Evolutionary conservation across 371 early-diverging fungal species (phyloP).

Genomic region (Lichtheimia hyalospora): DNA sequence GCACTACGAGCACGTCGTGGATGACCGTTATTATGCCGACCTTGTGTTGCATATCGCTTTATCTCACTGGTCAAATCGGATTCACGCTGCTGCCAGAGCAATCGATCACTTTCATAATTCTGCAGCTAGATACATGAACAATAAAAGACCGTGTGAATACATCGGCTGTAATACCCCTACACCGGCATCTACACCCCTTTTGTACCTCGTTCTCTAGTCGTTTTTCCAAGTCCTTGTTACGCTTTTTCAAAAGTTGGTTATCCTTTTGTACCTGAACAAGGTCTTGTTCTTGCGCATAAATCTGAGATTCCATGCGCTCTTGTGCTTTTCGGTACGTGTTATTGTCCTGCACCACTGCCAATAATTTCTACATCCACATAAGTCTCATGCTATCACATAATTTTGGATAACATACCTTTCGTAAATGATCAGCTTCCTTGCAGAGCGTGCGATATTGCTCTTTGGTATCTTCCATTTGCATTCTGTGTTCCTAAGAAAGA

Average conservation of each 20-base stretch:
- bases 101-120: constrained; percentile 30
- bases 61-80: constrained; percentile 21
- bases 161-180: too few species aligned
- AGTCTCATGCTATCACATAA: too few species aligned
- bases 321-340: constrained; percentile 20
- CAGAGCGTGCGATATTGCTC: constrained; percentile 21
- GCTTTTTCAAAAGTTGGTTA: constrained; percentile 12
- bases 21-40: constrained; percentile 1
- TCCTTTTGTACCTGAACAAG: constrained; percentile 21
- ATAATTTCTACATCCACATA: too few species aligned
- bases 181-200: not conserved
- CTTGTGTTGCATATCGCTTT: constrained; percentile 10
- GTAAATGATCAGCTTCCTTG: constrained; percentile 19
- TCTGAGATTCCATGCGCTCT: constrained; percentile 26
- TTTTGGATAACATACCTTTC: constrained; percentile 27
- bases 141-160: not conserved
- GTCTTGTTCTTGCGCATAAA: constrained; percentile 27
- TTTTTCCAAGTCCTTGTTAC: constrained; percentile 23
- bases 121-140: constrained; percentile 14
- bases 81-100: constrained; percentile 33
- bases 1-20: constrained; percentile 27
- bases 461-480: constrained; percentile 22
- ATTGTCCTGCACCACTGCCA: constrained; percentile 24
- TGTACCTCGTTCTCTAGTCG: constrained; percentile 29
- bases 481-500: constrained; percentile 15